Evolutionary conservation across 257 asterid species (phyloP), one percentile per base, ranked within the genome.

Genomic region (Misopates orontium): DNA sequence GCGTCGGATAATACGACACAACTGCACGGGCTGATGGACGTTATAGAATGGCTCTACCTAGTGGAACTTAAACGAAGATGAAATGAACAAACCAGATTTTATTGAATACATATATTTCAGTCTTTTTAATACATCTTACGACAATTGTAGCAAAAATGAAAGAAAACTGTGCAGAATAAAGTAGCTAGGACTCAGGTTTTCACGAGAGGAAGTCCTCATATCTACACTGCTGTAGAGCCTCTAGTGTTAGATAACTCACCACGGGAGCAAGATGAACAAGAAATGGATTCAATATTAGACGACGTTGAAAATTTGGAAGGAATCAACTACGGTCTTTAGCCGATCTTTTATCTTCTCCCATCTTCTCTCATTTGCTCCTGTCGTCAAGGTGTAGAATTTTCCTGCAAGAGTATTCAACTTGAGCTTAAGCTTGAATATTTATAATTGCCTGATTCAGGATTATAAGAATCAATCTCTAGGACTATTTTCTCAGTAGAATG

Each of bases 321-420:
- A 90, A 63, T 93, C 91, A 1, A 88, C 88, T 67, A 93, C 86
- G 5, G 95, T 83, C 53, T 83, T 82, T 69, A 93, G 84, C 48
- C 91, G 77, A 36, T 88, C 97, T 74, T 90, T 90, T 91, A 90
- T 88, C 87, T 93, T 87, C 57, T 66, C 92, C 99, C 96, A 93
- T 73, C 96, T 83, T 85, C 95, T 83, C 83, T 93, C 95, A 53
- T 90, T 94, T 18, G 96, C 85, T 8, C 95, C 95, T 10, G 95
- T 90, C 54, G 95, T 93, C 85, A 88, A 71, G 1, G 97, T 88
- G 78, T 83, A 94, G 77, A 93, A 88, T 73, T 81, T 87, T 62
- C 97, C 96, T 93, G 89, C 85, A 79, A 50, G 0, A 2, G 18
- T 14, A 58, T 39, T 6, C 16, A 13, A 19, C 53, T 64, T 59